Conservation (phyloP, 306 rosid species). For the Cucumis melo region DNA sequence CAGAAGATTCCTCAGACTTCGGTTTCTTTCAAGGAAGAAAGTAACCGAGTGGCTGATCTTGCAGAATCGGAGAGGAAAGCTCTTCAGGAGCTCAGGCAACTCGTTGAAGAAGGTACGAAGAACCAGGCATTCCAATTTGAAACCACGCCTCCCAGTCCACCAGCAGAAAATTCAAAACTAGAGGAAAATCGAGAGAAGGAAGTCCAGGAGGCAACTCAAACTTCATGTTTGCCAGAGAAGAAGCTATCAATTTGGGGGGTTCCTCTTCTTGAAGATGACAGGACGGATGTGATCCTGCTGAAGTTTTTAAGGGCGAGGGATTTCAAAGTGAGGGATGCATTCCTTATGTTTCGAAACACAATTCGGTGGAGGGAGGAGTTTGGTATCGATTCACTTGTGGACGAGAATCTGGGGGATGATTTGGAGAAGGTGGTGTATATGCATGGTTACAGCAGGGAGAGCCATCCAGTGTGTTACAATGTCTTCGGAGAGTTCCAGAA, state of each 20-base stretch:
- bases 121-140: no score
- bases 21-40: constrained; percentile 71
- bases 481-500: constrained; percentile 90
- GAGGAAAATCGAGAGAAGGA: constrained; percentile 21
- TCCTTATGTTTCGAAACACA: constrained; percentile 49
- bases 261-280: constrained; percentile 60
- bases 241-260: constrained; percentile 69
- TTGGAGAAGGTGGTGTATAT: constrained; percentile 74
- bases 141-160: no score
- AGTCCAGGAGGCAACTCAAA: constrained; percentile 2
- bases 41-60: constrained; percentile 58
- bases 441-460: constrained; percentile 58
- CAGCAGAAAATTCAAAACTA: neutral
- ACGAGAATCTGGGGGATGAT: constrained; percentile 68
- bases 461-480: constrained; percentile 77
- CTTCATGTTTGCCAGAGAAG: constrained; percentile 10
- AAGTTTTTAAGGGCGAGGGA: constrained; percentile 86
- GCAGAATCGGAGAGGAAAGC: constrained; percentile 38
- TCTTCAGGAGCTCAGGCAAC: constrained; percentile 34
- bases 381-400: constrained; percentile 46
- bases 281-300: constrained; percentile 63
- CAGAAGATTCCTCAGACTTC: constrained; percentile 28
- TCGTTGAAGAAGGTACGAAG: constrained; percentile 12
- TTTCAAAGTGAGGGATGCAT: constrained; percentile 54
- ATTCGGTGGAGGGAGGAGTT: constrained; percentile 61